These are phyloP conservation scores for Vigna angularis DNA, from an alignment of 306 rosid species.

Conservation along the genomic window DNA sequence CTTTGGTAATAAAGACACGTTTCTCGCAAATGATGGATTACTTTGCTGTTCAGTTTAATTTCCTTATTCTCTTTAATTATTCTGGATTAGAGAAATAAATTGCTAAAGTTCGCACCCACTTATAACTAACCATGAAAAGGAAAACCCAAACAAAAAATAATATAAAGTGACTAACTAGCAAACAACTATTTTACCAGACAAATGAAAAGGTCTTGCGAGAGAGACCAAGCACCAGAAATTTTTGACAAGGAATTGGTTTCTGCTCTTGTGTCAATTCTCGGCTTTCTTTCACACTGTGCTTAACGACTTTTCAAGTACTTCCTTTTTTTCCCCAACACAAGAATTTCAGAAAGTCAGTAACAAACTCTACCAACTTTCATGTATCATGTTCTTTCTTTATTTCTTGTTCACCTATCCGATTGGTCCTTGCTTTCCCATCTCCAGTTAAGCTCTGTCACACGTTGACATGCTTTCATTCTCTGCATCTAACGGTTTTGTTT, in stretches of 20 bases:
- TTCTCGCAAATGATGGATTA: neutral
- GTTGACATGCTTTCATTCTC: conserved; percentile 47
- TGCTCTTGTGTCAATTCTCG: conserved; percentile 42
- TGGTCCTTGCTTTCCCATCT: conserved; percentile 15
- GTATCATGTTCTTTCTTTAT: conserved; percentile 6
- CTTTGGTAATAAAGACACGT: neutral
- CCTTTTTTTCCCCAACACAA: conserved; percentile 38
- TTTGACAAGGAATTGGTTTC: conserved; percentile 54
- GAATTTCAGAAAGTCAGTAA: conserved; percentile 54
- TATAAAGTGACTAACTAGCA: neutral
- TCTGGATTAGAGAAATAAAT: conserved; percentile 32
- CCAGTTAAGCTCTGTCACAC: conserved; percentile 32
- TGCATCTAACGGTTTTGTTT: conserved; percentile 49
- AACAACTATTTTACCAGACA: conserved; percentile 27
- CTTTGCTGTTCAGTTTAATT: neutral
- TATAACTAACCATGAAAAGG: conserved; percentile 67
- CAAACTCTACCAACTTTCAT: conserved; percentile 75
- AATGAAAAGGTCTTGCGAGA: conserved; percentile 24
- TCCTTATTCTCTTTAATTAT: conserved; percentile 31
- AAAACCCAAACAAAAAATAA: conserved; percentile 41
- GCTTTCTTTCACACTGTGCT: conserved; percentile 26
- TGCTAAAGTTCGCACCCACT: conserved; percentile 55
- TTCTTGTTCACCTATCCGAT: conserved; percentile 69
- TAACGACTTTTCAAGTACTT: conserved; percentile 37
- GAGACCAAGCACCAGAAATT: conserved; percentile 42